Evolutionary conservation across 208 protist genomes (phyloP).

Genomic region (Trypanosoma vivax): DNA sequence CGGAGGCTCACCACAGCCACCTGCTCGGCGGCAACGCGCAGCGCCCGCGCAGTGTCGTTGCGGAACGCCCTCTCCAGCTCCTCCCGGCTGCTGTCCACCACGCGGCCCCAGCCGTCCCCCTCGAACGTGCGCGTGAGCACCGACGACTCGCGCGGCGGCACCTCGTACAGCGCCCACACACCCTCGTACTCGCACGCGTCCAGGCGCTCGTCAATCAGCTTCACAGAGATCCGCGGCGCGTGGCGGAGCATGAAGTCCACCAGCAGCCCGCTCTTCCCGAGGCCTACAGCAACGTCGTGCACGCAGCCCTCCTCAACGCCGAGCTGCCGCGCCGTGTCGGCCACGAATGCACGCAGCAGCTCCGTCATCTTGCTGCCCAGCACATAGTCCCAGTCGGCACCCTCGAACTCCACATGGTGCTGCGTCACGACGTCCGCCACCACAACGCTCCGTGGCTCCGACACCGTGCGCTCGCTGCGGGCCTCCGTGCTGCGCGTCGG

Average conservation of each 20-base stretch:
- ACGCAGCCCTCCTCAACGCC: not conserved
- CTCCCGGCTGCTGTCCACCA: not conserved
- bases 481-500: no score
- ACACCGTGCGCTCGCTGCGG: not conserved
- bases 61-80: not conserved
- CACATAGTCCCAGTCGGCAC: constrained; percentile 23
- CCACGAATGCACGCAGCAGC: not conserved
- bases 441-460: not conserved
- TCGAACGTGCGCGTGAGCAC: not conserved
- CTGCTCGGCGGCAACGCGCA: not conserved
- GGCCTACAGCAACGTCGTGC: not conserved
- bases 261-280: not conserved
- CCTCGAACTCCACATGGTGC: constrained; percentile 46
- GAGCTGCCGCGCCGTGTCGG: not conserved
- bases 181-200: not conserved
- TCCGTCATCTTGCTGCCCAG: not conserved
- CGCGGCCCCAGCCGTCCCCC: not conserved
- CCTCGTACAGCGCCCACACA: not conserved
- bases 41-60: not conserved
- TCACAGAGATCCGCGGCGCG: not conserved
- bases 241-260: not conserved
- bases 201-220: not conserved
- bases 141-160: not conserved
- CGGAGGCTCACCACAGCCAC: not conserved
- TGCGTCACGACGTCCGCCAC: constrained; percentile 6